Percentiles rank a stretch among this genome's conserved stretches.
Conservation (phyloP, 495 filamentous ascomycete species). For the Trichoderma virens region DNA sequence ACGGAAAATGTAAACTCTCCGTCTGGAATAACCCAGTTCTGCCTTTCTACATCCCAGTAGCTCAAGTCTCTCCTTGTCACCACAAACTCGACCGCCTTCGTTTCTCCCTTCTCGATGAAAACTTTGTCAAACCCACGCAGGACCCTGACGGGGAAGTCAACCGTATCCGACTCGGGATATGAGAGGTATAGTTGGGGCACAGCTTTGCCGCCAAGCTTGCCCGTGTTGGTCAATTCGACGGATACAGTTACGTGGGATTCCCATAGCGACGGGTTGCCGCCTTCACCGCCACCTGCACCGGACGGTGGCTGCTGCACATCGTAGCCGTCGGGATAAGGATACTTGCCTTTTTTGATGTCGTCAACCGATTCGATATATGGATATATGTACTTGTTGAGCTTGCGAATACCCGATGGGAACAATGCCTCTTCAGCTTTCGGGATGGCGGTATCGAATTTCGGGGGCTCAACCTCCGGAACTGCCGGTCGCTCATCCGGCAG, state of each 20-base stretch:
- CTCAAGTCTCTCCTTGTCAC: conserved; percentile 68
- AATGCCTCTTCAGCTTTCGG: conserved; percentile 51
- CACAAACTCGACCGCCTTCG: conserved; percentile 52
- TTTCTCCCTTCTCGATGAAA: conserved; percentile 48
- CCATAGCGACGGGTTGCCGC: conserved; percentile 82
- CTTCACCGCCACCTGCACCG: conserved; percentile 67
- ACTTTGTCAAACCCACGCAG: conserved; percentile 81
- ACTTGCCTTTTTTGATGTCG: conserved; percentile 46
- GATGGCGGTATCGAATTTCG: conserved; percentile 48
- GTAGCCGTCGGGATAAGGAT: conserved; percentile 71
- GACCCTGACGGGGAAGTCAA: conserved; percentile 70
- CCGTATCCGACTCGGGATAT: conserved; percentile 51
- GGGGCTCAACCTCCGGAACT: conserved; percentile 50
- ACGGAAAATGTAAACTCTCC: conserved; percentile 38
- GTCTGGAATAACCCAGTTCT: conserved; percentile 76
- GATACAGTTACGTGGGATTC: conserved; percentile 54
- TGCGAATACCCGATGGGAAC: conserved; percentile 60
- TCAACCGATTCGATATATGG: conserved; percentile 64
- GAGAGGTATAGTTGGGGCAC: conserved; percentile 81
- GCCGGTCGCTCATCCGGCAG: conserved; percentile 53
- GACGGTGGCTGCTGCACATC: conserved; percentile 45
- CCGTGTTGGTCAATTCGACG: conserved; percentile 66
- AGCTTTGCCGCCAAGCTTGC: conserved; percentile 53
- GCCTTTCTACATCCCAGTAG: conserved; percentile 70
- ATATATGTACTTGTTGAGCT: conserved; percentile 75